Base-by-base conservation (phyloP, 225 moss, liverwort and hornwort species). In the Pseudisothecium myosuroides region DNA sequence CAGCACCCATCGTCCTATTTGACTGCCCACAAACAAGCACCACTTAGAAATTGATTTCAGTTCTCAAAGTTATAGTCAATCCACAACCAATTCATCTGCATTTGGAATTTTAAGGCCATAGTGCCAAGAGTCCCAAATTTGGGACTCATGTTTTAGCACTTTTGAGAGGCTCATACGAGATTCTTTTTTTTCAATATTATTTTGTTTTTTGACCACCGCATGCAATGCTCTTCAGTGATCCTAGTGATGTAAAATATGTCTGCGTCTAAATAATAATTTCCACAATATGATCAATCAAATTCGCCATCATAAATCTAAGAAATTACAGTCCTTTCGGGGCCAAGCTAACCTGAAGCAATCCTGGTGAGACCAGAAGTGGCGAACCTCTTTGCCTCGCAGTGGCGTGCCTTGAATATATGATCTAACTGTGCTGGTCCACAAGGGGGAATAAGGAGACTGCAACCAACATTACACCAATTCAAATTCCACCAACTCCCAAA, bases 1-100 rank as follows among this genome's bases (percentile, higher is more conserved):
- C 50, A 76, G 58, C 29, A 91, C 63, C 93, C 92, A 93, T 80
- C 81, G 88, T 80, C 93, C 89, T 80, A 91, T 91, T 88, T 91
- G 83, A 88, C 93, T 92, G 85, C 45, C 31, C 78, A 90, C 8
- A 41, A 75, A 75, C 3, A 62, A 67, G 28, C 43, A 45, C 32
- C 56, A 54, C 68, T 60, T 34, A 66, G 19, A 47, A 24, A 37
- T 49, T 43, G 22, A 55, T 76, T 58, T 47, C 39, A 59, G 41
- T 32, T 50, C 34, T 54, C 76, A 29, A 82, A 77, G 17, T 37
- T 84, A 66, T 24, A 61, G 28, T 10, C n/a, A 21, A 28, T 72
- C 45, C 76, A 86, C 26, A 78, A n/a, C 63, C 77, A 49, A 64
- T 41, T 50, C 87, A 89, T 52, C 83, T 28, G 37, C 81, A 76